Evolutionary conservation across 805 yeast species (phyloP).

Genomic region (Debaryomyces maramus): DNA sequence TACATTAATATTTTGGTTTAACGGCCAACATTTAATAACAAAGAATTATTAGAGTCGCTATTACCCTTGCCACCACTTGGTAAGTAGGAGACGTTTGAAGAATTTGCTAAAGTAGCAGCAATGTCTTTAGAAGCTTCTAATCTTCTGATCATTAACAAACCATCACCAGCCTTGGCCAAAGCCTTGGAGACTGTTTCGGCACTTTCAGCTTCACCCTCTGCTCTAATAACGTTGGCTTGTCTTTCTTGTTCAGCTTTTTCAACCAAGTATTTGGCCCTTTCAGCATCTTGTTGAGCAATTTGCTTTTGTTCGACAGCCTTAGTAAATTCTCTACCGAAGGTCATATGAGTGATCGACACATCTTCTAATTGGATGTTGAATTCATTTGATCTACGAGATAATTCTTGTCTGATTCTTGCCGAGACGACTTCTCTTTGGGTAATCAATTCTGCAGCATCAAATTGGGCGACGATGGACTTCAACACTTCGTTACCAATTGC

Average conservation of each 20-base stretch:
- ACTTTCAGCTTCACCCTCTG: conserved; percentile 99
- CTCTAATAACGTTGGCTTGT: conserved; percentile 91
- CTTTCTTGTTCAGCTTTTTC: conserved; percentile 98
- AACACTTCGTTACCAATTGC: conserved; percentile 90
- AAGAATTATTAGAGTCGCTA: conserved; percentile 47
- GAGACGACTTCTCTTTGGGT: conserved; percentile 96
- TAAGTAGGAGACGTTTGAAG: conserved; percentile 85
- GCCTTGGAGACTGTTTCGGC: conserved; percentile 95
- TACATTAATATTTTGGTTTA: conserved; percentile 20
- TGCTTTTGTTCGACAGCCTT: conserved; percentile 98
- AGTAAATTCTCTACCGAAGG: conserved; percentile 94
- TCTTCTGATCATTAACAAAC: conserved; percentile 88
- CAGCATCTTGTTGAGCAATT: conserved; percentile 99
- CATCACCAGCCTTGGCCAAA: conserved; percentile 92
- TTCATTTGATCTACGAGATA: conserved; percentile 78
- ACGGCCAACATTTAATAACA: conserved; percentile 70
- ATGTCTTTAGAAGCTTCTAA: conserved; percentile 96
- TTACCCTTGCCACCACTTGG: conserved; percentile 54
- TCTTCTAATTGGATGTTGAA: conserved; percentile 92
- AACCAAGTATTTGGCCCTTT: conserved; percentile 88
- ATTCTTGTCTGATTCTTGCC: conserved; percentile 82
- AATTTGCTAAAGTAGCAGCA: conserved; percentile 79
- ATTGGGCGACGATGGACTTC: conserved; percentile 88
- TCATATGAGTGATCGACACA: conserved; percentile 96
- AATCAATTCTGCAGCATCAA: conserved; percentile 94